Conservation (phyloP, 345 rosid species). For the Corchorus capsularis region DNA sequence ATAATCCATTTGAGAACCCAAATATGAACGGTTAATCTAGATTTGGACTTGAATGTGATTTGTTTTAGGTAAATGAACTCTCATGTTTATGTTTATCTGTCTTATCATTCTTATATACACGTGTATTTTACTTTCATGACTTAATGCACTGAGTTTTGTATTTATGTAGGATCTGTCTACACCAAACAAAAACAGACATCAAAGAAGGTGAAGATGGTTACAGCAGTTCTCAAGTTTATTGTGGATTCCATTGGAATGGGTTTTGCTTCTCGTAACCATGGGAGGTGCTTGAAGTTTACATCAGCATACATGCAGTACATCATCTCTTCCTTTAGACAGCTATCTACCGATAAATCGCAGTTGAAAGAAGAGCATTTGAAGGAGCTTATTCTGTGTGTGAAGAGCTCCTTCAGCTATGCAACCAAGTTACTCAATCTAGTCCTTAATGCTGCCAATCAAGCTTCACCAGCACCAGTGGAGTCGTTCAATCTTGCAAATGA, state of each 20-base stretch:
- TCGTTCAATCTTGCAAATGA: constrained; percentile 57
- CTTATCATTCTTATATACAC: neutral
- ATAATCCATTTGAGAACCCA: neutral
- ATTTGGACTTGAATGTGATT: neutral
- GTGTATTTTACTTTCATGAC: neutral
- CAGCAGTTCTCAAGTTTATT: constrained; percentile 67
- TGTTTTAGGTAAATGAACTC: neutral
- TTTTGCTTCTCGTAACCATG: constrained; percentile 40
- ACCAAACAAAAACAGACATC: constrained; percentile 34
- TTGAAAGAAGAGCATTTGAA: constrained; percentile 54
- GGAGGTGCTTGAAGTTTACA: constrained; percentile 57
- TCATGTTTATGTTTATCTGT: constrained; percentile 5
- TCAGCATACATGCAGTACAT: constrained; percentile 49
- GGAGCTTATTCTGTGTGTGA: constrained; percentile 53
- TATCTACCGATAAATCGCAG: constrained; percentile 38
- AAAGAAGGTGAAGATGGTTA: constrained; percentile 58
- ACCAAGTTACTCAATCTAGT: constrained; percentile 67
- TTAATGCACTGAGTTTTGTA: constrained; percentile 8
- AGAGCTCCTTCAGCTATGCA: constrained; percentile 76
- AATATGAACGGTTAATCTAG: neutral
- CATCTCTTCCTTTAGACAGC: constrained; percentile 42
- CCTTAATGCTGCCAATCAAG: constrained; percentile 47
- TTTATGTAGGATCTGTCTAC: constrained; percentile 42
- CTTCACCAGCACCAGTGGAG: constrained; percentile 51
- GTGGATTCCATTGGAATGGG: constrained; percentile 64